Conservation (phyloP, 495 filamentous ascomycete species). For the Penicillium pancosmium region DNA sequence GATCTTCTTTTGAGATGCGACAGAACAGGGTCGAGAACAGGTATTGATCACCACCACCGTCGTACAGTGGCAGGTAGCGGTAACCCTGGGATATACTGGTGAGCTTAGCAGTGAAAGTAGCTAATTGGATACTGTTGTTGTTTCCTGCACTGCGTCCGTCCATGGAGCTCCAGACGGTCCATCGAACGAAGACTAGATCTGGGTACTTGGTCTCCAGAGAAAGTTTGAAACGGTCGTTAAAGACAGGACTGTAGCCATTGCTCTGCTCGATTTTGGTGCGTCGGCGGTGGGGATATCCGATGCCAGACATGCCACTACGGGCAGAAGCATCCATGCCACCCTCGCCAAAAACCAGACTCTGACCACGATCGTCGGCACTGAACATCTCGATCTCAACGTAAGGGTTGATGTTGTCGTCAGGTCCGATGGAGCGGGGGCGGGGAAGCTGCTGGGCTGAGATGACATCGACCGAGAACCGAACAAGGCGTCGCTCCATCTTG, state of each 20-base stretch:
- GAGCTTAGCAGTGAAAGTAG: constrained; percentile 90
- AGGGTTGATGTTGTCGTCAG: constrained; percentile 79
- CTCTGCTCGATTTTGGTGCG: constrained; percentile 76
- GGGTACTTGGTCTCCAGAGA: constrained; percentile 87
- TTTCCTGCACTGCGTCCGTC: constrained; percentile 66
- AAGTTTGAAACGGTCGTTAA: constrained; percentile 74
- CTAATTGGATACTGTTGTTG: constrained; percentile 67
- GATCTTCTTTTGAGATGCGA: constrained; percentile 69
- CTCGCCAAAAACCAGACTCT: constrained; percentile 61
- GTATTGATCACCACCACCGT: constrained; percentile 85
- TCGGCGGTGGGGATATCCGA: constrained; percentile 74
- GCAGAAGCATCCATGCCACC: constrained; percentile 72
- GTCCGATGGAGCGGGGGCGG: constrained; percentile 68
- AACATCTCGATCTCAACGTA: constrained; percentile 95
- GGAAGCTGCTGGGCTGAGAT: constrained; percentile 95
- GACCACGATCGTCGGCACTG: constrained; percentile 85
- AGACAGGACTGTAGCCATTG: constrained; percentile 92
- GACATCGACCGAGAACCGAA: constrained; percentile 82
- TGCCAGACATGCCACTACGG: constrained; percentile 68
- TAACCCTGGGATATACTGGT: constrained; percentile 90
- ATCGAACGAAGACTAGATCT: constrained; percentile 90
- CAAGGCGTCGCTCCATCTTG: constrained; percentile 65
- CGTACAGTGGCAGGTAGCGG: constrained; percentile 91
- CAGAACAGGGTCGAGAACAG: constrained; percentile 95
- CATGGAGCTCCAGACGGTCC: constrained; percentile 81